A percentile compares a stretch with the other conserved stretches of the same genome.
Conservation (phyloP, 108 stramenopile genomes). For the Cyclotella choctawhatcheeana region DNA sequence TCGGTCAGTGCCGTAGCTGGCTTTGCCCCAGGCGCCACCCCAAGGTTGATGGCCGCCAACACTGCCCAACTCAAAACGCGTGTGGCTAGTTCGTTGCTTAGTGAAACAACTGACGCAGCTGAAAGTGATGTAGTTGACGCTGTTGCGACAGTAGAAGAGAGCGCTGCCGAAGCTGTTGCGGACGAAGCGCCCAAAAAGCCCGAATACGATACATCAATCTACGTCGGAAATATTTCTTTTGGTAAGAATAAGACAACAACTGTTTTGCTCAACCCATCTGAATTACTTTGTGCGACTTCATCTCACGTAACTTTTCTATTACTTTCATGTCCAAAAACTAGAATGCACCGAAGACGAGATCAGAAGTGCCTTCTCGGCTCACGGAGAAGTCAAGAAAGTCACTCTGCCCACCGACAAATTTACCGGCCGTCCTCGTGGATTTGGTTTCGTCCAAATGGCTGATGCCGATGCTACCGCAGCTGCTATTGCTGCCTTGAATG, state of each 20-base stretch:
- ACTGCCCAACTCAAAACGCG: slow-evolving; percentile 9
- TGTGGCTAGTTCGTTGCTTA: slow-evolving; percentile 30
- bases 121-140: slow-evolving; percentile 1
- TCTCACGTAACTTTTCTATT: not conserved
- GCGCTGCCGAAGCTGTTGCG: slow-evolving; percentile 5
- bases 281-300: not conserved
- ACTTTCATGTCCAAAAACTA: slow-evolving; percentile 6
- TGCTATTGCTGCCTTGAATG: slow-evolving; percentile 66
- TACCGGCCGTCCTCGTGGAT: slow-evolving; percentile 71
- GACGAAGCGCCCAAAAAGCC: slow-evolving; percentile 3
- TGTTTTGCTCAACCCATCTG: not conserved
- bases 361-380: slow-evolving; percentile 70
- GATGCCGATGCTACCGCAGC: slow-evolving; percentile 64
- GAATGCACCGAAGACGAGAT: slow-evolving; percentile 75
- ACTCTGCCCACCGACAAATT: slow-evolving; percentile 81
- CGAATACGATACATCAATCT: slow-evolving; percentile 40
- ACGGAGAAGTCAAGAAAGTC: slow-evolving; percentile 85
- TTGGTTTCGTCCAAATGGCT: slow-evolving; percentile 88
- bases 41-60: slow-evolving; percentile 6
- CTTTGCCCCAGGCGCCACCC: slow-evolving; percentile 17
- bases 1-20: slow-evolving; percentile 17
- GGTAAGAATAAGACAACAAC: slow-evolving; percentile 20
- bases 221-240: slow-evolving; percentile 53
- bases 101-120: slow-evolving; percentile 31
- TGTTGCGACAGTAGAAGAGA: slow-evolving; percentile 13